A percentile compares a stretch with the other conserved stretches of the same genome.
Conservation (phyloP, 257 asterid species). For the Rehmannia glutinosa region DNA sequence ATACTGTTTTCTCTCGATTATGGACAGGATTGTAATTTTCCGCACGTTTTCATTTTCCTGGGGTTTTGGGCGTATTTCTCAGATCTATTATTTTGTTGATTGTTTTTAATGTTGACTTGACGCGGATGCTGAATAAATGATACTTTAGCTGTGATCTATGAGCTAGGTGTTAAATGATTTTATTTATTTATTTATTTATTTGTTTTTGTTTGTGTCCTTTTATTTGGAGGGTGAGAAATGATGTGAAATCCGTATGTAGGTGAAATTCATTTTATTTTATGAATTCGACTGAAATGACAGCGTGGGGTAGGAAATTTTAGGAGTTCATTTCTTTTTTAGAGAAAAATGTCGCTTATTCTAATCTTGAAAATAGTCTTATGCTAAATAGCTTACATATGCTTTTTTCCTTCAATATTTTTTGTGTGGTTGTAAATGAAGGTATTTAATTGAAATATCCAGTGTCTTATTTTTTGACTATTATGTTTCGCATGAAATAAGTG, state of each 20-base stretch:
- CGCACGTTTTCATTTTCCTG: background rate
- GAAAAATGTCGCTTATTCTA: background rate
- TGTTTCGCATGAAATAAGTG: background rate
- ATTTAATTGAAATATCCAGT: background rate
- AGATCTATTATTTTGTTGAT: conserved; percentile 15
- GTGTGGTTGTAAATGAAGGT: background rate
- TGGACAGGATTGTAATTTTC: background rate
- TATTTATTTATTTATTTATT: background rate
- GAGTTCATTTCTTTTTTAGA: background rate
- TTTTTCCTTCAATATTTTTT: background rate
- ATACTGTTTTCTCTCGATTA: background rate
- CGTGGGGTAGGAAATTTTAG: background rate
- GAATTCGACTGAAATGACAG: background rate
- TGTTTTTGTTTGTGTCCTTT: background rate
- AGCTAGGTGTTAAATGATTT: background rate
- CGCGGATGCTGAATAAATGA: background rate
- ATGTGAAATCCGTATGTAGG: background rate
- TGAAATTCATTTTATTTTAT: background rate
- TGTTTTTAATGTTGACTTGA: background rate
- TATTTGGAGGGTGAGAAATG: background rate
- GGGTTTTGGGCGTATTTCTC: conserved; percentile 5
- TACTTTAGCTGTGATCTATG: background rate
- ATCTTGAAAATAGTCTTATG: background rate
- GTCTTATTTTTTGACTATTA: background rate
- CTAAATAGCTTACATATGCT: background rate